These are phyloP conservation scores for Penicillium freii DNA, from an alignment of 2,329 filamentous ascomycete genomes.

Conservation along the genomic window DNA sequence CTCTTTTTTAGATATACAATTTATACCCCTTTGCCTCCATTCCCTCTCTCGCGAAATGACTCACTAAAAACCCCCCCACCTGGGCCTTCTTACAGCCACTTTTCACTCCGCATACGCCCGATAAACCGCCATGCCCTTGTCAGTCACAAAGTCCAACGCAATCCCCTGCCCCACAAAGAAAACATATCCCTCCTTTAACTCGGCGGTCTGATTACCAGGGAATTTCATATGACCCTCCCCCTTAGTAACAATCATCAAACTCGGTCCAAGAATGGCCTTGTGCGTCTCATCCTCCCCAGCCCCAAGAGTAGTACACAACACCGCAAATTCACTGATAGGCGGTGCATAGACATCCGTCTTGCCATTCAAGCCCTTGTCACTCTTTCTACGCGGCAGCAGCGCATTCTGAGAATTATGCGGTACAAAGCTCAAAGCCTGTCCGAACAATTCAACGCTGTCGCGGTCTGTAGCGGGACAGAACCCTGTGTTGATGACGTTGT, in stretches of 20 bases:
- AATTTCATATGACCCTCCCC: constrained; percentile 59
- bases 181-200: constrained; percentile 61
- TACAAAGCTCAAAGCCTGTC: constrained; percentile 61
- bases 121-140: constrained; percentile 49
- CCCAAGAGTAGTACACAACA: constrained; percentile 60
- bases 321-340: constrained; percentile 69
- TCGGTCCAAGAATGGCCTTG: constrained; percentile 57
- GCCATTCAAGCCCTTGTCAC: constrained; percentile 54
- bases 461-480: constrained; percentile 68
- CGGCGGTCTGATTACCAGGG: constrained; percentile 50
- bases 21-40: too few relatives aligned
- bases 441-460: constrained; percentile 64
- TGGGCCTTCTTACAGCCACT: background rate
- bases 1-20: background rate
- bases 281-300: constrained; percentile 60
- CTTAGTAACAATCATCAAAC: constrained; percentile 61
- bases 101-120: constrained; percentile 44
- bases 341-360: constrained; percentile 65
- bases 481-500: constrained; percentile 72
- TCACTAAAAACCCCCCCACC: background rate
- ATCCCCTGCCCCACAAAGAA: constrained; percentile 65
- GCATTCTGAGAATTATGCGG: constrained; percentile 60
- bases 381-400: constrained; percentile 51
- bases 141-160: constrained; percentile 47
- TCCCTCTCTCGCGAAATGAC: background rate